These are phyloP conservation scores for Arabis alpina DNA, from an alignment of 345 rosid species.

Conservation along the genomic window DNA sequence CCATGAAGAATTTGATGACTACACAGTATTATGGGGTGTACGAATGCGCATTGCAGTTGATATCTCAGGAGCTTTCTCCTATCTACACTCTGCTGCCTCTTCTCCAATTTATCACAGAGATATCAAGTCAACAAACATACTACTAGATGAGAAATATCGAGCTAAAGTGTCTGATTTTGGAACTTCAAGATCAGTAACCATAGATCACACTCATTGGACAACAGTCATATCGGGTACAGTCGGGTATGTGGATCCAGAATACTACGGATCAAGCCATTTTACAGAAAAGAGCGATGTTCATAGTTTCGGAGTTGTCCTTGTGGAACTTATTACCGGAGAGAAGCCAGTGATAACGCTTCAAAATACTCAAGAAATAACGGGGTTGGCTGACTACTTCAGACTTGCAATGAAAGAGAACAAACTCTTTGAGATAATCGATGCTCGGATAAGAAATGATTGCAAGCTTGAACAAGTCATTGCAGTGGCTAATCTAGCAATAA, in stretches of 20 bases:
- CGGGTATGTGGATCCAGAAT: conserved; percentile 40
- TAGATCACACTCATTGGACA: conserved; percentile 38
- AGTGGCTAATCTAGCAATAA: conserved; percentile 40
- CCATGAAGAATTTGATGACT: conserved; percentile 22
- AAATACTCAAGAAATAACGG: not conserved
- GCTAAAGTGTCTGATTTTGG: conserved; percentile 41
- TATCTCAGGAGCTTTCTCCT: conserved; percentile 31
- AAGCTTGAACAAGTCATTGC: conserved; percentile 13
- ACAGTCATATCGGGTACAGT: conserved; percentile 24
- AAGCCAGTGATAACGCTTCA: conserved; percentile 31
- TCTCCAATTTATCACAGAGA: conserved; percentile 36
- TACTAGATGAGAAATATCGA: conserved; percentile 31
- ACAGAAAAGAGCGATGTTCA: conserved; percentile 64
- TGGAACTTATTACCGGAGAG: conserved; percentile 45
- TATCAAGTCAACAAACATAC: conserved; percentile 40
- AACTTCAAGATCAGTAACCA: conserved; percentile 26
- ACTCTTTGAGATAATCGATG: conserved; percentile 40
- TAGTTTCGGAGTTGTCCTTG: conserved; percentile 75
- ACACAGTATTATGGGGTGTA: conserved; percentile 22
- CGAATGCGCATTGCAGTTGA: conserved; percentile 33
- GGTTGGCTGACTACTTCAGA: conserved; percentile 37
- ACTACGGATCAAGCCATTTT: conserved; percentile 35
- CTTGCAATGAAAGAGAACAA: conserved; percentile 27
- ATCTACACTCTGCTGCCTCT: conserved; percentile 33
- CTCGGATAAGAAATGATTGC: not conserved